These are phyloP conservation scores for Mycosarcoma mackinlayi DNA, from an alignment of 1,284 basidiomycete species.

Conservation along the genomic window DNA sequence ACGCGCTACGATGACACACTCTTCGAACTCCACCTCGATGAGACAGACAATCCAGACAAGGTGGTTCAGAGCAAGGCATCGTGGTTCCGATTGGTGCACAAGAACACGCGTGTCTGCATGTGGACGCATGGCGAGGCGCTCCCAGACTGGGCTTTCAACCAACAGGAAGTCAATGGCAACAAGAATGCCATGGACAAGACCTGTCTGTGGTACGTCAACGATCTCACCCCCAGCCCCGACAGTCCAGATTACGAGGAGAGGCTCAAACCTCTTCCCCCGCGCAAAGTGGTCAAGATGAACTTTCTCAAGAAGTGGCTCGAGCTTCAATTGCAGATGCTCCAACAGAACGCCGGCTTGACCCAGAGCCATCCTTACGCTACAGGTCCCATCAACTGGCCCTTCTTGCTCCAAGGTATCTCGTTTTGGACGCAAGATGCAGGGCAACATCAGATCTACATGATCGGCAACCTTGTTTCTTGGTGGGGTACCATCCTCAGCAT, in stretches of 20 bases:
- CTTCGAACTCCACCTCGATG: conserved; percentile 60
- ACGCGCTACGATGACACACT: conserved; percentile 69
- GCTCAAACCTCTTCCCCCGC: conserved; percentile 69
- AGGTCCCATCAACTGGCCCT: conserved; percentile 96
- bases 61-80: conserved; percentile 53
- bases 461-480: conserved; percentile 94
- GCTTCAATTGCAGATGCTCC: conserved; percentile 92
- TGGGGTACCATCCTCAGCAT: conserved; percentile 89
- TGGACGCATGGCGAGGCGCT: conserved; percentile 86
- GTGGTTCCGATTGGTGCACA: conserved; percentile 74
- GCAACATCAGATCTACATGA: conserved; percentile 93
- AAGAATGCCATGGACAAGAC: conserved; percentile 87
- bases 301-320: conserved; percentile 96
- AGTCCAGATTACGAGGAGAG: conserved; percentile 58
- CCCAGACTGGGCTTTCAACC: conserved; percentile 95
- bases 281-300: conserved; percentile 81
- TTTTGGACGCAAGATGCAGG: conserved; percentile 89
- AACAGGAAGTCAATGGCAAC: conserved; percentile 98
- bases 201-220: conserved; percentile 87
- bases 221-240: conserved; percentile 75
- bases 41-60: conserved; percentile 18
- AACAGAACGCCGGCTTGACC: conserved; percentile 95
- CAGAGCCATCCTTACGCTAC: conserved; percentile 95
- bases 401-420: conserved; percentile 91
- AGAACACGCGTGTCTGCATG: conserved; percentile 88